Base-by-base conservation (phyloP, 2,329 filamentous ascomycete genomes). In the Trichophyton equinum region DNA sequence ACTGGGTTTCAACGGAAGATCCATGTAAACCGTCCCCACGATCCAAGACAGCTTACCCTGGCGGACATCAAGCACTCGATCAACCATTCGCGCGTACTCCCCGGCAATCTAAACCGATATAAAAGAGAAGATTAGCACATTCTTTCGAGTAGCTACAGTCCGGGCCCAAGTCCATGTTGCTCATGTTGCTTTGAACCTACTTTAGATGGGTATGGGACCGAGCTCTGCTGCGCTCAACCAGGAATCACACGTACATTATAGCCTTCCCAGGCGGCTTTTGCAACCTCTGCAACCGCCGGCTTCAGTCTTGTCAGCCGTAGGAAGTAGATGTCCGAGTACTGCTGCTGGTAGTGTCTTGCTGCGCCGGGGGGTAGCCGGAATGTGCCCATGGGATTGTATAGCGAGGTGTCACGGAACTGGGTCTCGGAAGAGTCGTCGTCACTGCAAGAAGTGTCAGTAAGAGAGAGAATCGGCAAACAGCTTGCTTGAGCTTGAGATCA, bases 251-350 rank as follows among this genome's bases (percentile, higher is more conserved):
- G 65, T 76, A 83, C 81, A 72, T 79, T 82, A 60, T 89, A 87
- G 58, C 83, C 86, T 55, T 83, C 80, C 90, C 94, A 99, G 5
- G 87, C 84, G 38, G 86, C 84, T 15, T 77, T 75, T 0, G 91
- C 92, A 58, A 88, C 81, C 64, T 82, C 75, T 67, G 95, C 89
- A 0, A 95, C 88, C 0, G 83, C 81, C 8, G 91, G 88, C 75
- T 92, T 96, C 72, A 99, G 83, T 74, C 88, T 88, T 42, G 89
- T 85, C 25, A 99, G 81, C 11, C 94, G 88, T 67, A 96, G 73
- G 72, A 96, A 99, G 80, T 99, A 99, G 84, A 97, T 92, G 74
- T 99, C 94, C 64, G 88, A 89, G 81, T 89, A 99, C 76, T 99
- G 94, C 73, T 97, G 94, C 72, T 91, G 81, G 73, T 97, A 99